Conservation (phyloP, 2,329 filamentous ascomycete genomes). For the Hortaea werneckii region DNA sequence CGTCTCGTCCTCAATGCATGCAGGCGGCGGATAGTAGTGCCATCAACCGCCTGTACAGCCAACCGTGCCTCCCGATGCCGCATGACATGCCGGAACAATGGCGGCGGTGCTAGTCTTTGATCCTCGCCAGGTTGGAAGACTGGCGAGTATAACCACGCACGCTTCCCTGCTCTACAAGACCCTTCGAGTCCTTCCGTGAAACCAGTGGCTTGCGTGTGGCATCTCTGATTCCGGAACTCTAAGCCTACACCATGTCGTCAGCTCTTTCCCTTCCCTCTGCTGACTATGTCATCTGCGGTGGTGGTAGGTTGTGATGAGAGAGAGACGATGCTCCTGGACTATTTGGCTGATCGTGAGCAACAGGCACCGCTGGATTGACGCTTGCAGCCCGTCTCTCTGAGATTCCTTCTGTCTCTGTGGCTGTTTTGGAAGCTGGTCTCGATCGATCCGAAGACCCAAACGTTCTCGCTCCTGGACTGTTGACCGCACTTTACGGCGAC, state of each 20-base stretch:
- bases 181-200: not conserved
- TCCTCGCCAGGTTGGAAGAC: not conserved
- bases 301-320: constrained; percentile 1
- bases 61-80: too few species aligned
- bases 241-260: constrained; percentile 2
- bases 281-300: constrained; percentile 6
- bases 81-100: too few species aligned
- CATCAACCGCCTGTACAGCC: too few species aligned
- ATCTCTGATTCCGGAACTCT: not conserved
- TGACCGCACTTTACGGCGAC: constrained; percentile 9
- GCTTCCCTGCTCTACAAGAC: not conserved
- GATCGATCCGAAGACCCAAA: constrained; percentile 15
- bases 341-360: not conserved
- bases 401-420: constrained; percentile 11
- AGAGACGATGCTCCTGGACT: not conserved
- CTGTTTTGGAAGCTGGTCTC: constrained; percentile 23
- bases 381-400: constrained; percentile 11
- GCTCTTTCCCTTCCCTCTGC: constrained; percentile 3
- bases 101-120: not conserved
- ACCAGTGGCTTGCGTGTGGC: not conserved
- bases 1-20: too few species aligned
- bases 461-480: constrained; percentile 19
- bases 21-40: too few species aligned
- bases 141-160: not conserved
- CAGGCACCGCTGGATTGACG: constrained; percentile 2